Conservation (phyloP, 2,329 filamentous ascomycete species). For the Penicillium sp. region DNA sequence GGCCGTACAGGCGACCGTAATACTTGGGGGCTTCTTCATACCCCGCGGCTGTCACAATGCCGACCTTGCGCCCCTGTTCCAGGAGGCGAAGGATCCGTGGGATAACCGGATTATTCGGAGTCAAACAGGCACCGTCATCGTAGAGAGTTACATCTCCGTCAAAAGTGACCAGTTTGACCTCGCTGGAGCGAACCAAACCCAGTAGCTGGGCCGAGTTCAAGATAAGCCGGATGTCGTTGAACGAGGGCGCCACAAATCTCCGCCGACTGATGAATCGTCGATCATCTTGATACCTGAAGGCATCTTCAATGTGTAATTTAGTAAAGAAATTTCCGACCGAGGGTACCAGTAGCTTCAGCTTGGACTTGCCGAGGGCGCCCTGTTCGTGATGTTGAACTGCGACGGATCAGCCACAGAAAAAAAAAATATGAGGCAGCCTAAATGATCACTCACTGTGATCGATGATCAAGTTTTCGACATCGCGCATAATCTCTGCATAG, state of each 20-base stretch:
- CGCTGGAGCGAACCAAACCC: constrained; percentile 74
- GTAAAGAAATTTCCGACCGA: constrained; percentile 95
- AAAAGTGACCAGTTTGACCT: constrained; percentile 86
- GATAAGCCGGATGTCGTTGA: constrained; percentile 92
- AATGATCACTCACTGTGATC: constrained; percentile 71
- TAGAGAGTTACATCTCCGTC: constrained; percentile 98
- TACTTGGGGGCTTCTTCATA: constrained; percentile 88
- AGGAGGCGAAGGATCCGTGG: constrained; percentile 69
- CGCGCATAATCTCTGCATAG: constrained; percentile 92
- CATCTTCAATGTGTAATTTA: constrained; percentile 78
- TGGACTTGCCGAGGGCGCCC: constrained; percentile 71
- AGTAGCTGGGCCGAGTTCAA: constrained; percentile 95
- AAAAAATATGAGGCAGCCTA: constrained; percentile 1
- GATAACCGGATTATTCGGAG: constrained; percentile 75
- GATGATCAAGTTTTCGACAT: constrained; percentile 87
- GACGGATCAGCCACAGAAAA: background rate
- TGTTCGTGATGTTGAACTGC: constrained; percentile 74
- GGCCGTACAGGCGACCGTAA: constrained; percentile 80
- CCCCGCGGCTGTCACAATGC: constrained; percentile 94
- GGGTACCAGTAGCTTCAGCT: constrained; percentile 88
- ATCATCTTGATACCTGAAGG: constrained; percentile 86
- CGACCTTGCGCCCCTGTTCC: constrained; percentile 75
- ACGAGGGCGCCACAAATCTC: constrained; percentile 91
- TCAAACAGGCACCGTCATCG: constrained; percentile 80
- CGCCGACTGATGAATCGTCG: constrained; percentile 85